Evolutionary conservation across 2,329 filamentous ascomycete genomes (phyloP).

Genomic region (Colletotrichum sp.): DNA sequence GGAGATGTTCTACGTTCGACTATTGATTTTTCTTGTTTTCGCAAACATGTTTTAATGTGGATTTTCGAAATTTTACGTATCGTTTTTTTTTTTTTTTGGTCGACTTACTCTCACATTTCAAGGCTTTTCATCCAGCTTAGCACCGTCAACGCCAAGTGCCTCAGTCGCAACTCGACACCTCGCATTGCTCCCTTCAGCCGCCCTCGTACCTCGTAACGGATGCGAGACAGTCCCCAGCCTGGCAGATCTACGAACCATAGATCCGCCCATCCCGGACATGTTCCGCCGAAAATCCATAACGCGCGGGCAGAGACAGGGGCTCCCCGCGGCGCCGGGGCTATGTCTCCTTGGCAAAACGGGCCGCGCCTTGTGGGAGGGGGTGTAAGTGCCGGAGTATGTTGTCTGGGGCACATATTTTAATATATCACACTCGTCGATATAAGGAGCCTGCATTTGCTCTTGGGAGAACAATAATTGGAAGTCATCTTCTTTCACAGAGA

Average conservation of each 20-base stretch:
- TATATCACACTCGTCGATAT: background rate
- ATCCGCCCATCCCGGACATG: background rate
- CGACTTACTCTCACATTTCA: too few relatives aligned
- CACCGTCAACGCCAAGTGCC: background rate
- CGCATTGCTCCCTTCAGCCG: background rate
- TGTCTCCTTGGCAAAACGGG: background rate
- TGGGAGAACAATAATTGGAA: background rate
- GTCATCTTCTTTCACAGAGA: background rate
- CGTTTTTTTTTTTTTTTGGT: too few relatives aligned
- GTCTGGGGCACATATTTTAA: background rate
- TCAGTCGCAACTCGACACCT: background rate
- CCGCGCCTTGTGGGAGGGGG: background rate
- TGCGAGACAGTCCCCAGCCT: background rate
- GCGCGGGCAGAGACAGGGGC: background rate
- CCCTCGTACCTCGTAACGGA: background rate
- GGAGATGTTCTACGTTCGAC: background rate
- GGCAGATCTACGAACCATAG: background rate
- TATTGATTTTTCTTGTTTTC: background rate
- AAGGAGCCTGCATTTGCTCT: background rate
- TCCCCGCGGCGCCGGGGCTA: background rate
- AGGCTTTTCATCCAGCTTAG: background rate
- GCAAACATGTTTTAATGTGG: fast-evolving
- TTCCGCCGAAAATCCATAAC: background rate
- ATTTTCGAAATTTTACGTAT: background rate
- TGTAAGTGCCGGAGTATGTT: background rate